Evolutionary conservation across 2,329 filamentous ascomycete genomes (phyloP).

Genomic region (Pleoardoris graminearum): DNA sequence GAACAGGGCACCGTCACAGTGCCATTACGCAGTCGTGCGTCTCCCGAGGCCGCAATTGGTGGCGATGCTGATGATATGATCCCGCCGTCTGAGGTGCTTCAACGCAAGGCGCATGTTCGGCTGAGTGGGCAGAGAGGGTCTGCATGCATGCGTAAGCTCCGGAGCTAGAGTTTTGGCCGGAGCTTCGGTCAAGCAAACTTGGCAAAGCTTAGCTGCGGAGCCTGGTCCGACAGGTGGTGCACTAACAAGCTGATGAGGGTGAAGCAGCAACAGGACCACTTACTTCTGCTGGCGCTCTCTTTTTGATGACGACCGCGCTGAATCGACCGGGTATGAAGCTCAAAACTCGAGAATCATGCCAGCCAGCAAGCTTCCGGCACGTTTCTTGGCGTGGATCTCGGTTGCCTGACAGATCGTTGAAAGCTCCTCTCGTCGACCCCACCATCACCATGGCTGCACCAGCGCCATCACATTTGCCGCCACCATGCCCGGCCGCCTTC

Average conservation of each 20-base stretch:
- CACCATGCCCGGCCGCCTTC: slow-evolving; percentile 50
- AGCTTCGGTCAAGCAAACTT: slow-evolving; percentile 31
- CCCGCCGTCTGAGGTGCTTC: neutral
- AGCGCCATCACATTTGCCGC: slow-evolving; percentile 15
- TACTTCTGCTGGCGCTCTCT: too few species aligned
- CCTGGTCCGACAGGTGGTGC: neutral
- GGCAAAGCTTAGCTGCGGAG: slow-evolving; percentile 31
- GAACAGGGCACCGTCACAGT: slow-evolving; percentile 11
- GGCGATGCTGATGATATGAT: neutral
- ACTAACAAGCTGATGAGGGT: neutral
- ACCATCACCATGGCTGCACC: neutral
- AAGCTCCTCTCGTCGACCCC: slow-evolving; percentile 11
- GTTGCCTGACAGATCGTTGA: slow-evolving; percentile 14
- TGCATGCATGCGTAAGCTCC: slow-evolving; percentile 33
- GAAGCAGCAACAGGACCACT: neutral
- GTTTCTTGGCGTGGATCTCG: slow-evolving; percentile 21
- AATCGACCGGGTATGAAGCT: too few species aligned
- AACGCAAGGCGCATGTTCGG: slow-evolving; percentile 1
- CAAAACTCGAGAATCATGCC: too few species aligned
- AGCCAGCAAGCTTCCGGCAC: slow-evolving; percentile 4
- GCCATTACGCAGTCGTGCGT: slow-evolving; percentile 20
- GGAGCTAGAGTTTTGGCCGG: slow-evolving; percentile 9
- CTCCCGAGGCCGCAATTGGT: slow-evolving; percentile 20
- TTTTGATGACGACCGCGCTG: too few species aligned
- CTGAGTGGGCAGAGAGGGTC: slow-evolving; percentile 2